phyloP scores from a whole-genome alignment of 2,329 filamentous ascomycete species.

The Aspergillus niger region DNA sequence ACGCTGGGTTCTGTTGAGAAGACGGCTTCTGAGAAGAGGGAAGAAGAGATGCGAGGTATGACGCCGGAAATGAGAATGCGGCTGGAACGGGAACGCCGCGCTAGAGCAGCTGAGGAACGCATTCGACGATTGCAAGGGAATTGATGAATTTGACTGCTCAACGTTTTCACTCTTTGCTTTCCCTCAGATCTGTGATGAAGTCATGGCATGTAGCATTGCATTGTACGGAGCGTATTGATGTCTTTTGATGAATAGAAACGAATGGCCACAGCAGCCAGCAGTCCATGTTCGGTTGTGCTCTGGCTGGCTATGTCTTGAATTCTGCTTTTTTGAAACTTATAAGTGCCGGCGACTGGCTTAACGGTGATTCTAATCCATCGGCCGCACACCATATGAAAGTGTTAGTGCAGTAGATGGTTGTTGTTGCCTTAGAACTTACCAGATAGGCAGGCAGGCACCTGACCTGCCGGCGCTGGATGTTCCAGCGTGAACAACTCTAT shows the following conservation, averaged over 20 bases:
- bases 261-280: not conserved
- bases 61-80: slow-evolving; percentile 83
- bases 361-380: too few species aligned
- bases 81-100: slow-evolving; percentile 84
- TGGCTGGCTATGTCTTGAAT: too few species aligned
- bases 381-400: too few species aligned
- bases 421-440: not conserved
- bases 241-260: not conserved
- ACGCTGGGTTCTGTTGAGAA: slow-evolving; percentile 65
- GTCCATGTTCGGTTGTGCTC: too few species aligned
- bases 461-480: not conserved
- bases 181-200: not conserved
- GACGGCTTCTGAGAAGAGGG: slow-evolving; percentile 76
- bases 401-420: not conserved
- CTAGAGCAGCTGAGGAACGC: slow-evolving; percentile 87
- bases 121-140: slow-evolving; percentile 65
- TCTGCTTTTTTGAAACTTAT: too few species aligned
- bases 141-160: slow-evolving; percentile 6
- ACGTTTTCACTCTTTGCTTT: not conserved
- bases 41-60: slow-evolving; percentile 81
- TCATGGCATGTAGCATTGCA: not conserved
- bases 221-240: not conserved
- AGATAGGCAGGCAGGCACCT: not conserved
- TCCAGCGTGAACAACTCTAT: not conserved
- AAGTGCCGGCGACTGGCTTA: too few species aligned